phyloP scores from a whole-genome alignment of 306 rosid species.

The Quercus bicolor region DNA sequence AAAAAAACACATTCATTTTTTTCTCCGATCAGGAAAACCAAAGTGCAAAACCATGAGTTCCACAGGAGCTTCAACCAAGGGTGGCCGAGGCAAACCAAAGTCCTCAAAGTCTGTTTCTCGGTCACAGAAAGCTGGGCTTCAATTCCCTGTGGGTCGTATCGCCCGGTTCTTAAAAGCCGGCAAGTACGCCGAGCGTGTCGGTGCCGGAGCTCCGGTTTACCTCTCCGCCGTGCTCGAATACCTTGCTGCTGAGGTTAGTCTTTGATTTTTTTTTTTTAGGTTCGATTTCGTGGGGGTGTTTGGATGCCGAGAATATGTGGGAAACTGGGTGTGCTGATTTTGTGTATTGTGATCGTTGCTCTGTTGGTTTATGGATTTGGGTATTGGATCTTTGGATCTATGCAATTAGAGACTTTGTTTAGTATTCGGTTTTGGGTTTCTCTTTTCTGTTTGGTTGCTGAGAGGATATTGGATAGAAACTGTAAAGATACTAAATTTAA shows the following conservation, averaged over 20 bases:
- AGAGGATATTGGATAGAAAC: not conserved
- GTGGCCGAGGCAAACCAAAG: constrained; percentile 93
- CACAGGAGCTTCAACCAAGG: constrained; percentile 55
- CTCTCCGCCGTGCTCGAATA: constrained; percentile 89
- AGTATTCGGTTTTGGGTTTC: no score
- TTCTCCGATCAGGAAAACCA: no score
- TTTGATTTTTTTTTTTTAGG: no score
- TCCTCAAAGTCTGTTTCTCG: constrained; percentile 78
- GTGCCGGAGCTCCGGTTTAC: constrained; percentile 91
- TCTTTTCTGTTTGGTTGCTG: not conserved
- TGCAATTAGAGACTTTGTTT: no score
- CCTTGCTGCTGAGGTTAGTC: constrained; percentile 77
- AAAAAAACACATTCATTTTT: no score
- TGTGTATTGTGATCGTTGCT: no score
- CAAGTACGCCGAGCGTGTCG: constrained; percentile 88
- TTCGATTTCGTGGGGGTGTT: no score
- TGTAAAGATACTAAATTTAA: not conserved
- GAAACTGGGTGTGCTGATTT: no score
- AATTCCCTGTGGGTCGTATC: constrained; percentile 85
- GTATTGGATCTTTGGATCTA: no score
- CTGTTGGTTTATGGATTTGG: no score
- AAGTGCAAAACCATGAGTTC: constrained; percentile 53
- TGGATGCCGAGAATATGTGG: no score
- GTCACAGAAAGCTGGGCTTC: constrained; percentile 84
- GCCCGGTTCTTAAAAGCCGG: constrained; percentile 82